Evolutionary conservation across 2,329 filamentous ascomycete species (phyloP), one percentile per base, ranked within the genome.

Genomic region (Ciborinia camelliae): DNA sequence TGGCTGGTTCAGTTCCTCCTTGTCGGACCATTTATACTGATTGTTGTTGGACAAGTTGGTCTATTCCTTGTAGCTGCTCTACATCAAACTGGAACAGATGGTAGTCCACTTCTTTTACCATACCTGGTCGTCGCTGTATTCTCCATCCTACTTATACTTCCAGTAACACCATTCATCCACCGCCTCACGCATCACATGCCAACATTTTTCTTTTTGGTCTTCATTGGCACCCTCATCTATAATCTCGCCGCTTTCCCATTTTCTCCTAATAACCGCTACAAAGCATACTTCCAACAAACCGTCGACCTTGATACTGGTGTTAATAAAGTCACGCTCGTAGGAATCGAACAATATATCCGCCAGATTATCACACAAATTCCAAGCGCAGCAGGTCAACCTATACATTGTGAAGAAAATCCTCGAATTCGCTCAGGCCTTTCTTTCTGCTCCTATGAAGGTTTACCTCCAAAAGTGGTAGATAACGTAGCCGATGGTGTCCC

Each of bases 191-290:
- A 90, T 74, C 92, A 96, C 66, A 76, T 98, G 4, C 93, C 95
- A 0, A 79, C 89, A 0, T 87, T 96, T 71, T 77, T 97, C 20
- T 81, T 96, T 35, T 74, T 88, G 15, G 79, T 97, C 10, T 91
- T 92, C 67, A 73, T 86, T 30, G 90, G 82, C 37, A 96, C 92
- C 1, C 78, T 96, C 35, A 83, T 93, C 64, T 98, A 97, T 80
- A 96, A 96, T 73, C 84, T 97, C 5, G 78, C 85, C 2, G 91
- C 90, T 1, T 97, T 97, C 76, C 95, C 95, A 0, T 98, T 98
- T 77, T 95, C 91, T 0, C 79, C 84, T 28, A 83, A 86, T 66
- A 90, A 88, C 74, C 85, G 91, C 45, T 86, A 96, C 76, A 98
- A 98, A 77, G 82, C 94, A 55, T 96, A 88, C 76, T 97, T 98